Conservation (phyloP, 768 basidiomycete species). For the Leccinum fibrillosum region DNA sequence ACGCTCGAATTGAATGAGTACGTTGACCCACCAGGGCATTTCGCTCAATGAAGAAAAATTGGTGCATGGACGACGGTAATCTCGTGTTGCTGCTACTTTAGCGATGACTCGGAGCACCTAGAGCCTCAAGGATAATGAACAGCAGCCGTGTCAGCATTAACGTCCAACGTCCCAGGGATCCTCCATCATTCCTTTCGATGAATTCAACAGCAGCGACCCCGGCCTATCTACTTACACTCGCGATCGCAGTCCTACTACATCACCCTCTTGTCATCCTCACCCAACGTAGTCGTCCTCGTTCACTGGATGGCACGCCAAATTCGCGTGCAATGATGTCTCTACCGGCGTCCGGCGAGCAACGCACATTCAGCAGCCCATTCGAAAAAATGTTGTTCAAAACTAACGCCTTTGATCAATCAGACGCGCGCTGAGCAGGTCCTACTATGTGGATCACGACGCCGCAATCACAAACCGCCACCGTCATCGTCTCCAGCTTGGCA, state of each 20-base stretch:
- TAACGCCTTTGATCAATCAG: neutral
- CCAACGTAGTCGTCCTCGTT: neutral
- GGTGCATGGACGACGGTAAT: neutral
- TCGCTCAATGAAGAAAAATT: neutral
- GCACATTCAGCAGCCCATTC: neutral
- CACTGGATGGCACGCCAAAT: neutral
- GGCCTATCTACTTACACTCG: neutral
- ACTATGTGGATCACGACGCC: neutral
- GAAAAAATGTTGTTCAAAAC: neutral
- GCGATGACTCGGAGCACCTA: neutral
- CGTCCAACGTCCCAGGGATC: too few relatives aligned
- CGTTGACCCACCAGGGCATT: neutral
- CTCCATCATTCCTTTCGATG: too few relatives aligned
- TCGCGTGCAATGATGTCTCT: neutral
- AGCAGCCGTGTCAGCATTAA: neutral
- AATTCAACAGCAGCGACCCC: too few relatives aligned
- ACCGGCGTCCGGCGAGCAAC: neutral
- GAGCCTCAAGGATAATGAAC: neutral
- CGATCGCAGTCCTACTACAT: neutral
- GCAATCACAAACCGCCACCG: neutral
- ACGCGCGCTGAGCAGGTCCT: neutral
- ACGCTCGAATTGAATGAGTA: too few relatives aligned
- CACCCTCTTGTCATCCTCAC: neutral
- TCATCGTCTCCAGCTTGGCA: neutral
- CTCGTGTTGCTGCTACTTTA: too few relatives aligned